Conservation (phyloP, 176 grass and related monocot genomes). For the Aegilops tauschii region DNA sequence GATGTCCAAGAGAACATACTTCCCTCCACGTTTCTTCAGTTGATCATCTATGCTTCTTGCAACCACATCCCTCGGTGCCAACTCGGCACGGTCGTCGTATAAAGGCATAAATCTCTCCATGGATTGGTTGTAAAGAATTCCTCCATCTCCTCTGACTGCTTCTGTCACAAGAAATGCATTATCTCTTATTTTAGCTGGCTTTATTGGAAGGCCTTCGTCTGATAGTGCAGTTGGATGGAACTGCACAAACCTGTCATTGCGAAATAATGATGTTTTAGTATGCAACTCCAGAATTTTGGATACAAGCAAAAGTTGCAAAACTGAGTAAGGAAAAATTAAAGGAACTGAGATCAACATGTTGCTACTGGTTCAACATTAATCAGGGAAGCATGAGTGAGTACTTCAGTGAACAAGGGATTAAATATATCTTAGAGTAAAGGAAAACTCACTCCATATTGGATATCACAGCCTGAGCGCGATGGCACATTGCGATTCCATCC, state of each 20-base stretch:
- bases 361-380: background rate
- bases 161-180: slow-evolving; percentile 95
- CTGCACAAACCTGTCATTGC: slow-evolving; percentile 78
- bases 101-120: slow-evolving; percentile 91
- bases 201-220: slow-evolving; percentile 87
- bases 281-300: background rate
- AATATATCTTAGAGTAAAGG: background rate
- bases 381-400: background rate
- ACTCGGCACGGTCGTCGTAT: slow-evolving; percentile 78
- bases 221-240: slow-evolving; percentile 95
- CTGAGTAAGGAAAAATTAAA: slow-evolving; percentile 3
- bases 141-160: slow-evolving; percentile 92
- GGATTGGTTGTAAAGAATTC: slow-evolving; percentile 87
- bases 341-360: background rate
- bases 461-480: slow-evolving; percentile 92
- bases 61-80: slow-evolving; percentile 87
- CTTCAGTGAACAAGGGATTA: background rate
- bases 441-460: slow-evolving; percentile 99
- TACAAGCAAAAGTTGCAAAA: background rate
- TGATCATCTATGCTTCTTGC: slow-evolving; percentile 96
- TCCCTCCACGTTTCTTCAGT: slow-evolving; percentile 84
- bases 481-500: slow-evolving; percentile 96
- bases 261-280: slow-evolving; percentile 3
- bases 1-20: slow-evolving; percentile 80
- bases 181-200: slow-evolving; percentile 64